These are phyloP conservation scores for Orbilia blumenaviensis DNA, from an alignment of 2,329 filamentous ascomycete species.

Conservation along the genomic window DNA sequence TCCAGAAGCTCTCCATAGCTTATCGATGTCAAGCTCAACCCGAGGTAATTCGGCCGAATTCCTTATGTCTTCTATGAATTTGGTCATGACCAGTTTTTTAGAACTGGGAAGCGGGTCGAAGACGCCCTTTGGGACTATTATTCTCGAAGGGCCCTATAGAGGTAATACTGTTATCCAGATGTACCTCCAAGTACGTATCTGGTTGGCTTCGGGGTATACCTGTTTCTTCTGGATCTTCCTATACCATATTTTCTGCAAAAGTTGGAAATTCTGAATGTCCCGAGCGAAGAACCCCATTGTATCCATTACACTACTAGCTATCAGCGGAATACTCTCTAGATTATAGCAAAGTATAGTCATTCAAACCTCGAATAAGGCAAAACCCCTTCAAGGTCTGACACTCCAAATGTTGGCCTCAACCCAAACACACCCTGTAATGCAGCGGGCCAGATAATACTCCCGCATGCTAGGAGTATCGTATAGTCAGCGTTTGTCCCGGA, in stretches of 20 bases:
- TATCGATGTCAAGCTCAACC: constrained; percentile 27
- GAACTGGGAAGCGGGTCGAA: background rate
- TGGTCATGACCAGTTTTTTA: constrained; percentile 18
- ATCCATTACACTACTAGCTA: constrained; percentile 51
- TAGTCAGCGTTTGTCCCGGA: no score
- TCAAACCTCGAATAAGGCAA: constrained; percentile 54
- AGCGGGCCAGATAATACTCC: constrained; percentile 54
- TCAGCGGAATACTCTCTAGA: no score
- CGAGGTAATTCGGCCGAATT: background rate
- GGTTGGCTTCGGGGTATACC: background rate
- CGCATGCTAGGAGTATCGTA: constrained; percentile 48
- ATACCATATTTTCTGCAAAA: constrained; percentile 50
- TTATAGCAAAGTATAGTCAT: no score
- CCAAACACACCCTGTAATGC: constrained; percentile 54
- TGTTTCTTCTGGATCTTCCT: background rate
- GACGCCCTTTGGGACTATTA: constrained; percentile 27
- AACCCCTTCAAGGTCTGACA: constrained; percentile 43
- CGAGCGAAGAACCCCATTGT: constrained; percentile 54
- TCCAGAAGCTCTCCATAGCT: constrained; percentile 15
- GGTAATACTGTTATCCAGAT: background rate
- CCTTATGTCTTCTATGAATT: constrained; percentile 23
- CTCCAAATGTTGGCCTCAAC: constrained; percentile 48
- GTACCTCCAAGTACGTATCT: background rate
- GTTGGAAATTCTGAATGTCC: constrained; percentile 49
- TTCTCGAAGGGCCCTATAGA: constrained; percentile 1